phyloP scores from a whole-genome alignment of 306 rosid genomes.

The Cucurbita ficifolia region DNA sequence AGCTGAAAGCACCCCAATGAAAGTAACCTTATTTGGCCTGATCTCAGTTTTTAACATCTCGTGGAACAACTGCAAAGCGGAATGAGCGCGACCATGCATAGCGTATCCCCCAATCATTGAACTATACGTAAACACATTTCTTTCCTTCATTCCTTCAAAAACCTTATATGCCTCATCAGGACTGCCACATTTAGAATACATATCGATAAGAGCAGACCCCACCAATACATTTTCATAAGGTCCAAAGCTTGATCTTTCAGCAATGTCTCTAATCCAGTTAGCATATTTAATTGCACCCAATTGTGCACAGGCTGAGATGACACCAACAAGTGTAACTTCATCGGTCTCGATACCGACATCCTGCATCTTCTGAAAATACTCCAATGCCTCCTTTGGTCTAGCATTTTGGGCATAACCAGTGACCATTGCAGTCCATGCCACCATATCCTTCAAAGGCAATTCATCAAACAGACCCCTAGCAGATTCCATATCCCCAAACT shows the following conservation, averaged over 20 bases:
- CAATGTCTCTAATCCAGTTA: conserved; percentile 43
- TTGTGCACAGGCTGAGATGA: conserved; percentile 68
- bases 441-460: conserved; percentile 51
- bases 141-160: conserved; percentile 46
- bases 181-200: conserved; percentile 71
- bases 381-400: conserved; percentile 47
- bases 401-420: conserved; percentile 70
- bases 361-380: conserved; percentile 32
- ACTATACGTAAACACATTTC: conserved; percentile 55
- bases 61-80: conserved; percentile 46
- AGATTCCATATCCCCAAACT: conserved; percentile 38
- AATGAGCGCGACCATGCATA: conserved; percentile 43
- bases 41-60: conserved; percentile 58
- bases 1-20: conserved; percentile 59
- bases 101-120: conserved; percentile 82
- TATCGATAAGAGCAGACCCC: conserved; percentile 73
- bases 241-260: conserved; percentile 36
- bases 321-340: conserved; percentile 54
- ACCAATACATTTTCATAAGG: conserved; percentile 43
- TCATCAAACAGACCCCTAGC: conserved; percentile 51
- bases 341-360: conserved; percentile 32
- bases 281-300: conserved; percentile 43
- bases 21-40: conserved; percentile 57
- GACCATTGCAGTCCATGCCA: conserved; percentile 79
- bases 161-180: conserved; percentile 46